phyloP scores from a whole-genome alignment of 176 grass and related monocot genomes.

The Phoenix roebelenii region DNA sequence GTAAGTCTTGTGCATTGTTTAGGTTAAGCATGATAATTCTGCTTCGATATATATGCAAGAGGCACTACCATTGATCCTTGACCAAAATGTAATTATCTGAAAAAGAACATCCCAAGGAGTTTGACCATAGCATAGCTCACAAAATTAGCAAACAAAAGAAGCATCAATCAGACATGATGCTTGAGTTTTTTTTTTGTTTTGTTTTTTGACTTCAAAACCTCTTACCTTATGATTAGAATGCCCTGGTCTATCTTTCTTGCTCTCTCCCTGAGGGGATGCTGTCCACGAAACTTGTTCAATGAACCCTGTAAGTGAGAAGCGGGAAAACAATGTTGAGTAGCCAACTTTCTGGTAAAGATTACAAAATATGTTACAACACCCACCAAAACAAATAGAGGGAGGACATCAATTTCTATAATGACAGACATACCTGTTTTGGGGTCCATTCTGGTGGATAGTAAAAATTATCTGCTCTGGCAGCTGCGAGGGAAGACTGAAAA shows the following conservation, averaged over 20 bases:
- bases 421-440: slow-evolving; percentile 62
- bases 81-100: too few relatives aligned
- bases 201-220: too few relatives aligned
- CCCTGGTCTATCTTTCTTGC: slow-evolving; percentile 94
- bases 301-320: slow-evolving; percentile 39
- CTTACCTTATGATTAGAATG: slow-evolving; percentile 91
- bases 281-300: slow-evolving; percentile 91
- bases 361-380: neutral
- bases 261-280: slow-evolving; percentile 80
- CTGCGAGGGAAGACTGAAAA: neutral
- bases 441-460: slow-evolving; percentile 99
- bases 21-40: too few relatives aligned
- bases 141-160: too few relatives aligned
- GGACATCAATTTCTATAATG: neutral
- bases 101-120: too few relatives aligned
- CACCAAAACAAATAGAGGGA: neutral
- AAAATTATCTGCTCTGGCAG: slow-evolving; percentile 53
- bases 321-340: slow-evolving; percentile 11
- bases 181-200: too few relatives aligned
- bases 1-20: too few relatives aligned
- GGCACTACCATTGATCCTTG: too few relatives aligned
- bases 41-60: too few relatives aligned
- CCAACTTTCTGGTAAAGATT: neutral
- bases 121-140: too few relatives aligned
- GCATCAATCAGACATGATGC: too few relatives aligned